A percentile compares a stretch with the other conserved stretches of the same genome.
phyloP scores from a whole-genome alignment of 495 filamentous ascomycete species.

The Penicillium odoratum region DNA sequence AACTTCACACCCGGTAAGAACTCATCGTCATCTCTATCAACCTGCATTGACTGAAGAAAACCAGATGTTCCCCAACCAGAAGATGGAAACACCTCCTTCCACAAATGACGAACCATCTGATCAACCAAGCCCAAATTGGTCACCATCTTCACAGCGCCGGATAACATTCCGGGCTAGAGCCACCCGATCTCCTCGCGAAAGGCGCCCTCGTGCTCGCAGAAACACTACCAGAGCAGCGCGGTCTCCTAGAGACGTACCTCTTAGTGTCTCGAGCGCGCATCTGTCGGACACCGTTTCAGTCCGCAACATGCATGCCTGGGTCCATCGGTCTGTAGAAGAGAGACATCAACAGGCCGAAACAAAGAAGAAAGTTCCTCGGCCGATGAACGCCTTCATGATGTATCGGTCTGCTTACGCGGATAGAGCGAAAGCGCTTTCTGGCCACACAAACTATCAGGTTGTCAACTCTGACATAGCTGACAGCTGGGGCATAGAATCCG shows the following conservation, averaged over 20 bases:
- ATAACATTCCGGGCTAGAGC: constrained; percentile 10
- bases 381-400: constrained; percentile 99
- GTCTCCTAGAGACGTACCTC: constrained; percentile 45
- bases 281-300: constrained; percentile 58
- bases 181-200: constrained; percentile 4
- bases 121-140: constrained; percentile 9
- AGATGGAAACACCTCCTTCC: constrained; percentile 31
- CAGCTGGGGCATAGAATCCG: constrained; percentile 83
- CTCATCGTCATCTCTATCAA: not conserved
- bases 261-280: constrained; percentile 76
- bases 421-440: constrained; percentile 76
- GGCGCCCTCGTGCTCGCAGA: constrained; percentile 6
- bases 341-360: constrained; percentile 70
- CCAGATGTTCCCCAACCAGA: constrained; percentile 17
- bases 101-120: constrained; percentile 21
- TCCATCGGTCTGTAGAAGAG: constrained; percentile 65
- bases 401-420: constrained; percentile 93
- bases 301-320: constrained; percentile 80
- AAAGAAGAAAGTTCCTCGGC: constrained; percentile 81
- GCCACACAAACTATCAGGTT: constrained; percentile 91
- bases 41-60: not conserved
- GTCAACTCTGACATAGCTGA: constrained; percentile 81
- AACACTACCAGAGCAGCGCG: not conserved
- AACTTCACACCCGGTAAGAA: constrained; percentile 21
- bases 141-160: constrained; percentile 7